Conservation (phyloP, 2,329 filamentous ascomycete species). For the Sporothrix brasiliensis region DNA sequence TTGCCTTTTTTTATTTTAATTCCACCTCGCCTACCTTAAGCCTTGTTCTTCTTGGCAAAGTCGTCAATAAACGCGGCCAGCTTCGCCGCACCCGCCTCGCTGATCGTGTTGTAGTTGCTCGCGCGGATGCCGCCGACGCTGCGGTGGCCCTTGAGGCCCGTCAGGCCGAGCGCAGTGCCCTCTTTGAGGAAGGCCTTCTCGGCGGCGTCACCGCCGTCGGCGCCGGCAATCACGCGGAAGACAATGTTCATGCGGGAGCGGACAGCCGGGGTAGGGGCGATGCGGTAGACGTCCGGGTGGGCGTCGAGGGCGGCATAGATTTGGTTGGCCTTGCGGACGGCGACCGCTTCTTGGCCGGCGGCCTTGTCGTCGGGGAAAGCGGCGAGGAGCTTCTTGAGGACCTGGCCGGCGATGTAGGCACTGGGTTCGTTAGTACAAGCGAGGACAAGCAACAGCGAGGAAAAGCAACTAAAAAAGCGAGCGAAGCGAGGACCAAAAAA, state of each 20-base stretch:
- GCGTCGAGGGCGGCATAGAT: constrained; percentile 80
- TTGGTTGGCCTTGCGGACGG: constrained; percentile 72
- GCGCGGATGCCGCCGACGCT: constrained; percentile 83
- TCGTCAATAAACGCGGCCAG: constrained; percentile 64
- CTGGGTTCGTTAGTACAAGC: constrained; percentile 45
- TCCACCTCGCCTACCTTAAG: neutral
- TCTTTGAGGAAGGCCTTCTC: constrained; percentile 81
- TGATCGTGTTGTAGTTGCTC: constrained; percentile 86
- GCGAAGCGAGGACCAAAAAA: neutral
- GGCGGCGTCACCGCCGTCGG: constrained; percentile 60
- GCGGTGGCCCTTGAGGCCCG: constrained; percentile 86
- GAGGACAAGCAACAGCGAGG: neutral
- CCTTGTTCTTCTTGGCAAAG: constrained; percentile 49
- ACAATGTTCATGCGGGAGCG: constrained; percentile 95
- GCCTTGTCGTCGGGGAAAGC: constrained; percentile 68
- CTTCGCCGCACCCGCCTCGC: constrained; percentile 67
- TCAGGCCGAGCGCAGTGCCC: constrained; percentile 67
- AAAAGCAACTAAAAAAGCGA: neutral
- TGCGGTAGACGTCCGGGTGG: constrained; percentile 69
- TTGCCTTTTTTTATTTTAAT: neutral
- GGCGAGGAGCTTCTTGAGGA: constrained; percentile 73
- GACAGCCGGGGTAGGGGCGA: constrained; percentile 74
- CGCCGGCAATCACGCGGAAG: constrained; percentile 69
- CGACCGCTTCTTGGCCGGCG: constrained; percentile 72
- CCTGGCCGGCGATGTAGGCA: constrained; percentile 86